Conservation (phyloP, 1,284 basidiomycete genomes). For the Polyporus tsugae region DNA sequence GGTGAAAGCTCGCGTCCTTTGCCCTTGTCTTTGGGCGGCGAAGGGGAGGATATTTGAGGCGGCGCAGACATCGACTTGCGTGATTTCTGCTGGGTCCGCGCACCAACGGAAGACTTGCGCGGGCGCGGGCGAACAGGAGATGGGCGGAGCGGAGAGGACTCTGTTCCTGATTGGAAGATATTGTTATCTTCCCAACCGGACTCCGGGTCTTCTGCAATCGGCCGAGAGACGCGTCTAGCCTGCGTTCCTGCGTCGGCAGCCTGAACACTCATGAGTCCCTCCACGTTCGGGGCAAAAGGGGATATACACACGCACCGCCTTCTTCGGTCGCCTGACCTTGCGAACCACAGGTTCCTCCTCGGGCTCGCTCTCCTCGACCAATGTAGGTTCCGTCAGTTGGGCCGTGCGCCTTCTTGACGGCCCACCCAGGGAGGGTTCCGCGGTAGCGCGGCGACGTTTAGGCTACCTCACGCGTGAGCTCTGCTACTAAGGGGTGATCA, state of each 20-base stretch:
- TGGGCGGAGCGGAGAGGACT: slow-evolving; percentile 75
- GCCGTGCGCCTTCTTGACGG: slow-evolving; percentile 50
- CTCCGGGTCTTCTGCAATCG: slow-evolving; percentile 56
- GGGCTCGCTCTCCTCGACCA: slow-evolving; percentile 81
- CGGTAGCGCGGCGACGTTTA: slow-evolving; percentile 71
- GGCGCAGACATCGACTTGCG: slow-evolving; percentile 79
- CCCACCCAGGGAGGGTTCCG: slow-evolving; percentile 70
- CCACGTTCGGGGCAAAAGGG: background rate
- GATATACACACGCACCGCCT: slow-evolving; percentile 53
- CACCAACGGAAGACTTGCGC: slow-evolving; percentile 51
- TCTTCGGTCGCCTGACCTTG: slow-evolving; percentile 69
- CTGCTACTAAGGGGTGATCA: slow-evolving; percentile 4
- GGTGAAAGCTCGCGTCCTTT: slow-evolving; percentile 29
- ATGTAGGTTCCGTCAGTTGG: slow-evolving; percentile 49
- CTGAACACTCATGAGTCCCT: slow-evolving; percentile 37
- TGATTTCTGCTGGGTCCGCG: slow-evolving; percentile 43
- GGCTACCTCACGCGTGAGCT: background rate
- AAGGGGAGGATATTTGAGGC: slow-evolving; percentile 54
- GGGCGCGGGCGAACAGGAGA: slow-evolving; percentile 60
- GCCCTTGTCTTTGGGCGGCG: slow-evolving; percentile 34
- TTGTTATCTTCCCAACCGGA: slow-evolving; percentile 90
- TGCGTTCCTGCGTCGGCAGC: slow-evolving; percentile 56
- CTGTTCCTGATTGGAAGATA: slow-evolving; percentile 83
- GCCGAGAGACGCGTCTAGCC: slow-evolving; percentile 60
- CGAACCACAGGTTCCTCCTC: slow-evolving; percentile 70